Conservation (phyloP, 2,329 filamentous ascomycete genomes). For the Monosporascus sp. region DNA sequence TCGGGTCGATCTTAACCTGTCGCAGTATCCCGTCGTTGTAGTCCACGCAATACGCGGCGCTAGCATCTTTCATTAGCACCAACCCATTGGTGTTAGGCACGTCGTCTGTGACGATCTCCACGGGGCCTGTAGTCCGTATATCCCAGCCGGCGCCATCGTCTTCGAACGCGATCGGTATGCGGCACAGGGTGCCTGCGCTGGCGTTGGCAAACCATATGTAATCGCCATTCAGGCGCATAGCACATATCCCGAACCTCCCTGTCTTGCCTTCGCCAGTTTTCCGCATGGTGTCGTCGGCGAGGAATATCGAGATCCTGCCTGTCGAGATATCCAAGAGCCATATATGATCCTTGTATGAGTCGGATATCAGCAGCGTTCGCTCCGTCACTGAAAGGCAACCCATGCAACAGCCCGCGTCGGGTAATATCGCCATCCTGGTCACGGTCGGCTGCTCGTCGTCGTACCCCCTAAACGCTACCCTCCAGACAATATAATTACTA, state of each 20-base stretch:
- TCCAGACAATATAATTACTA: conserved; percentile 21
- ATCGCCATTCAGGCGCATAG: conserved; percentile 16
- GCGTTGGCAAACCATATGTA: conserved; percentile 27
- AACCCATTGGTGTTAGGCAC: conserved; percentile 25
- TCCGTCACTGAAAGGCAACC: conserved; percentile 19
- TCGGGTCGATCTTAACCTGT: conserved; percentile 1
- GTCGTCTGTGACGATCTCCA: conserved; percentile 17
- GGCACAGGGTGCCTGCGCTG: conserved; percentile 21
- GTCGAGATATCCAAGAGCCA: conserved; percentile 23
- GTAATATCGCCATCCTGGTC: conserved; percentile 14
- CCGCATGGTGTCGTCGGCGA: conserved; percentile 22
- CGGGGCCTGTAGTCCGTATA: conserved; percentile 16
- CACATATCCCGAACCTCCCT: conserved; percentile 23
- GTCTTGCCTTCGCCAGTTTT: conserved; percentile 10
- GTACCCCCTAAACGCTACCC: conserved; percentile 21
- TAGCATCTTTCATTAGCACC: conserved; percentile 16
- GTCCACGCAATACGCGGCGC: conserved; percentile 21
- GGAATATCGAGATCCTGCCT: conserved; percentile 13
- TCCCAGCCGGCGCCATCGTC: conserved; percentile 12
- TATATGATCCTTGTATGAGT: conserved; percentile 19
- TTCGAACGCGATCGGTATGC: conserved; percentile 18
- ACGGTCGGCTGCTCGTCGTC: conserved; percentile 19
- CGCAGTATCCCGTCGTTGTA: conserved; percentile 19
- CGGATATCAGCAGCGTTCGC: conserved; percentile 20
- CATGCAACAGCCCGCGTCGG: conserved; percentile 16